A percentile compares a stretch with the other conserved stretches of the same genome.
These are phyloP conservation scores for Pythium dissotocum DNA, from an alignment of 352 stramenopile genomes.

Conservation along the genomic window DNA sequence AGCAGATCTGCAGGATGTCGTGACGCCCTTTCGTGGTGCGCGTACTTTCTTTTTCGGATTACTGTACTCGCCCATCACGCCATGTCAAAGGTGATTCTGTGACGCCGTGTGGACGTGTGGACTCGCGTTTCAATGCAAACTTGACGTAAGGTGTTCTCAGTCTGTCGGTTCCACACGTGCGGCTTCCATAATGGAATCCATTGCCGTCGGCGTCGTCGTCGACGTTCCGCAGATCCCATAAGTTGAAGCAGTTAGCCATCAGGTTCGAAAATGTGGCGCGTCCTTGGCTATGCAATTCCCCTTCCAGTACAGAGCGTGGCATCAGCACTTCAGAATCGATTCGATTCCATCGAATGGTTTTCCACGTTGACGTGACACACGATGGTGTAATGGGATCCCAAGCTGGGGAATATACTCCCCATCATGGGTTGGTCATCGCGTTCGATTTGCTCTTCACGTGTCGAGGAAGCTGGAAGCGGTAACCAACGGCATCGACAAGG, in stretches of 20 bases:
- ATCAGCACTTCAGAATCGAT: background rate
- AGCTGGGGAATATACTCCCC: too few species aligned
- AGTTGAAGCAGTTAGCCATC: background rate
- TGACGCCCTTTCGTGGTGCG: constrained; percentile 6
- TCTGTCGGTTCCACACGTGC: too few species aligned
- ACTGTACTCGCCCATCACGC: background rate
- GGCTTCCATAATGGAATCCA: too few species aligned
- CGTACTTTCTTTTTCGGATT: background rate
- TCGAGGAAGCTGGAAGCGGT: too few species aligned
- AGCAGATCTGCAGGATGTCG: background rate
- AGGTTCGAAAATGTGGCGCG: background rate
- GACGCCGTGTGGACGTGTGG: background rate
- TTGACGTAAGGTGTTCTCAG: too few species aligned
- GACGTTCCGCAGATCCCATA: background rate
- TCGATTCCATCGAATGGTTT: too few species aligned
- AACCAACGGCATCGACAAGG: too few species aligned
- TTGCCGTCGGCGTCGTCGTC: too few species aligned
- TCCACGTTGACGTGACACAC: too few species aligned
- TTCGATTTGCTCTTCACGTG: too few species aligned
- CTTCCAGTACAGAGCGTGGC: background rate
- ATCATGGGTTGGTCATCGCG: too few species aligned
- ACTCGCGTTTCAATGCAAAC: background rate
- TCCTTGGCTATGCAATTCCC: background rate
- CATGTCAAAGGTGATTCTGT: background rate
- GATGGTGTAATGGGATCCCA: too few species aligned